These are phyloP conservation scores for Sugiyamaella qingdaonensis DNA, from an alignment of 805 yeast species.

Conservation along the genomic window DNA sequence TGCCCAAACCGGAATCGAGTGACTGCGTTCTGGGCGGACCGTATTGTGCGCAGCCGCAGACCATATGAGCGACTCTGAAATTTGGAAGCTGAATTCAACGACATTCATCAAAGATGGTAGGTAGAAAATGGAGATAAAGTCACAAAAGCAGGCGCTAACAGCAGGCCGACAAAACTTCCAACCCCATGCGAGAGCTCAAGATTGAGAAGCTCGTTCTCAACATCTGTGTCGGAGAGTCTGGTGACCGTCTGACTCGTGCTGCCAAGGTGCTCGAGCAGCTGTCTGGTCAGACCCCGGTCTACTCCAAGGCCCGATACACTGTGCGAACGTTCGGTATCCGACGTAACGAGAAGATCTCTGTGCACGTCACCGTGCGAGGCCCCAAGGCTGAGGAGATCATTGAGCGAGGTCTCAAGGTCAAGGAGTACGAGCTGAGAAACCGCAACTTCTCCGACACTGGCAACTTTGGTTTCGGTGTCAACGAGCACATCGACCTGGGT, in stretches of 20 bases:
- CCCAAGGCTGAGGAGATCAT: constrained; percentile 99
- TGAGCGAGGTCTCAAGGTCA: constrained; percentile 99
- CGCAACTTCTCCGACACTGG: constrained; percentile 98
- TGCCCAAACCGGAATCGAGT: constrained; percentile 16
- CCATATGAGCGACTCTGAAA: constrained; percentile 6
- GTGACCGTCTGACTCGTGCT: constrained; percentile 99
- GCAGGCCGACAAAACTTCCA: constrained; percentile 41
- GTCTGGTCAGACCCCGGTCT: constrained; percentile 99
- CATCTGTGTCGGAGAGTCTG: constrained; percentile 99
- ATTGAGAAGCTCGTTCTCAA: constrained; percentile 99
- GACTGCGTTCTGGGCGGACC: constrained; percentile 39
- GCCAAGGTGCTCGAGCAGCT: constrained; percentile 99
- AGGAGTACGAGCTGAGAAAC: constrained; percentile 94
- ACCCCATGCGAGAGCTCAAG: constrained; percentile 98
- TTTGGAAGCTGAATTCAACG: background rate
- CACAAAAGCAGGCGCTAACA: constrained; percentile 1
- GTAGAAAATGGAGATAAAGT: constrained; percentile 3
- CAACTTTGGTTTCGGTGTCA: constrained; percentile 99
- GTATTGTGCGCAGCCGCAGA: background rate
- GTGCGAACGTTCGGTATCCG: constrained; percentile 99
- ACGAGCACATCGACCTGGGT: constrained; percentile 99
- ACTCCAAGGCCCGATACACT: constrained; percentile 99
- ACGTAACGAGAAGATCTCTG: constrained; percentile 99
- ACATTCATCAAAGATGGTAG: constrained; percentile 18
- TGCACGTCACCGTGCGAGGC: constrained; percentile 99